Conservation (phyloP, 202 grass and related monocot species). For the Setaria viridis region DNA sequence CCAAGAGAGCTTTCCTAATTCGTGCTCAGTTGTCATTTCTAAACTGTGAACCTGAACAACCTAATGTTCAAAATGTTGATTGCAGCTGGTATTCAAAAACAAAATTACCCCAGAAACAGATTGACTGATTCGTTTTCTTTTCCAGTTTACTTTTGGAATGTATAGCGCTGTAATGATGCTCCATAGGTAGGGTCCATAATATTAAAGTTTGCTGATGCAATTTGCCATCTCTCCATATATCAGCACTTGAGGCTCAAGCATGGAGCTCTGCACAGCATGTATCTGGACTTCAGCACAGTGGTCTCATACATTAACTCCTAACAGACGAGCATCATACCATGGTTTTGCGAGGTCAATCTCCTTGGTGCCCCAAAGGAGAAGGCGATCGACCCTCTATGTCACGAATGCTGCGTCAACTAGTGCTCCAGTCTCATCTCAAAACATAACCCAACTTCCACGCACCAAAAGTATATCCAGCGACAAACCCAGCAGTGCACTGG, state of each 20-base stretch:
- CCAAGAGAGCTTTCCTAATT: not conserved
- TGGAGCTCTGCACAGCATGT: constrained; percentile 76
- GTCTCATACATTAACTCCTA: constrained; percentile 8
- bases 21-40: not conserved
- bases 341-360: constrained; percentile 36
- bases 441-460: constrained; percentile 31
- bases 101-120: not conserved
- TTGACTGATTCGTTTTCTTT: not conserved
- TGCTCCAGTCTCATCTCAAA: constrained; percentile 40
- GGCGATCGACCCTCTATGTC: constrained; percentile 39
- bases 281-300: constrained; percentile 45
- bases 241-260: constrained; percentile 17
- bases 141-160: not conserved
- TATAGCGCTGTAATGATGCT: not conserved
- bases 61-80: not conserved
- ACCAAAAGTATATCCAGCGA: constrained; percentile 45
- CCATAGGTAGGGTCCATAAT: not conserved
- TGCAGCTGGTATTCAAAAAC: not conserved
- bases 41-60: not conserved
- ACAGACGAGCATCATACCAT: not conserved
- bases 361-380: constrained; percentile 41
- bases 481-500: constrained; percentile 74
- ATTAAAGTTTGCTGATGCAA: constrained; percentile 16
- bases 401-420: constrained; percentile 55
- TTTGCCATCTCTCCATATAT: constrained; percentile 23